Base-by-base conservation (phyloP, 345 rosid species). In the Nasturtium officinale region DNA sequence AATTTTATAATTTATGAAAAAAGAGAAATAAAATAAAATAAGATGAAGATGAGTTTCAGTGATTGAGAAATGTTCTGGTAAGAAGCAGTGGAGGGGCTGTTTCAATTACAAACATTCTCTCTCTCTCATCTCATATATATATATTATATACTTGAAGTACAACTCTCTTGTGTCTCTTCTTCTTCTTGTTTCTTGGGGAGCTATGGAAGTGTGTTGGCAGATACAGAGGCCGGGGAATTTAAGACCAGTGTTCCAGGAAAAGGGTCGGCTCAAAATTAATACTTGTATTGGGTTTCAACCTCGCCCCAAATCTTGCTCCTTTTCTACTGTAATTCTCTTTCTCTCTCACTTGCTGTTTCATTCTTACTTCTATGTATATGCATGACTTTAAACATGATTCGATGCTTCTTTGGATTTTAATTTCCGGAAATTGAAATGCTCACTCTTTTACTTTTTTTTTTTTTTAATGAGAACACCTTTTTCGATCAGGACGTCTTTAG, bases 151-250 rank as follows among this genome's bases (percentile, higher is more conserved):
- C 2, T 23, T 69, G 13, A 37, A 61, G 42, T 55, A 32, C 28
- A 47, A 35, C 2, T 28, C 30, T 66, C 54, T 48, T 74, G 48
- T 68, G 10, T 56, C 21, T 28, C 53, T 32, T 15, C 25, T 53
- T 35, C 30, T n/a, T 20, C 63, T 32, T 20, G 16, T 40, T 51
- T 65, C 16, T 38, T 9, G 16, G 64, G 64, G 18, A 64, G 81
- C 75, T 73, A 93, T 90, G 95, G 97, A 89, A 70, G 79, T 83
- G 75, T 80, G 78, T 67, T 83, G 85, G 81, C 90, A 82, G 64
- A 76, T 81, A 16, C 95, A 82, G 76, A 71, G 85, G 32, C 83
- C 91, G 7, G 21, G 77, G 77, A 78, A 82, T 77, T 53, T 79
- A 69, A 56, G 84, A 80, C 66, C 71, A 30, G 58, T 73, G 29